A percentile compares a stretch with the other conserved stretches of the same genome.
Conservation (phyloP, 2,329 filamentous ascomycete species). For the Sporothrix protearum region DNA sequence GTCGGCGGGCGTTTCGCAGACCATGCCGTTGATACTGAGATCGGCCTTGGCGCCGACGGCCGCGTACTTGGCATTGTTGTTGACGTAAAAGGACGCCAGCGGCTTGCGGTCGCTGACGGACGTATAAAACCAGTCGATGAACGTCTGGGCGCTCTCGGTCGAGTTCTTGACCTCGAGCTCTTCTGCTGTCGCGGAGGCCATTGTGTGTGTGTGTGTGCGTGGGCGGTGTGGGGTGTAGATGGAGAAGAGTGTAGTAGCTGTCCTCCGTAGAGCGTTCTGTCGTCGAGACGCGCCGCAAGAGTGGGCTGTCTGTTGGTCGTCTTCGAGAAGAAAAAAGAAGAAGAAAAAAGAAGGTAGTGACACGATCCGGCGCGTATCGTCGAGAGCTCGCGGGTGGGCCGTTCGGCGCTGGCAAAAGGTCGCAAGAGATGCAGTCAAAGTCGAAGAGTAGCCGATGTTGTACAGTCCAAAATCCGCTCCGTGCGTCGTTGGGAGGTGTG, state of each 20-base stretch:
- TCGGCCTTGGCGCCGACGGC: constrained; percentile 54
- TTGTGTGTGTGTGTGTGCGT: not conserved
- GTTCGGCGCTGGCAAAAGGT: not conserved
- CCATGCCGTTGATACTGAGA: constrained; percentile 77
- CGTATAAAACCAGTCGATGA: constrained; percentile 71
- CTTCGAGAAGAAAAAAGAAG: not conserved
- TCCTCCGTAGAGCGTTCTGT: not conserved
- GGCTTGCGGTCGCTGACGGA: constrained; percentile 61
- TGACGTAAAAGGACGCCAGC: constrained; percentile 68
- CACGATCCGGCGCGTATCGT: not conserved
- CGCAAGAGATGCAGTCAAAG: not conserved
- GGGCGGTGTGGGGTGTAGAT: not conserved
- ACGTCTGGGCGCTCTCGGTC: constrained; percentile 59
- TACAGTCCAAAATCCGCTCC: not conserved
- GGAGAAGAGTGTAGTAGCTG: not conserved
- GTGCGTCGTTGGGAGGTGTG: not conserved
- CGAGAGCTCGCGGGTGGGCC: not conserved
- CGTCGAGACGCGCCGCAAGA: not conserved
- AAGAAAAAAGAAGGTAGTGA: not conserved
- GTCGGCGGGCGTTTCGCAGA: constrained; percentile 58
- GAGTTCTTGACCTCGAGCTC: constrained; percentile 46
- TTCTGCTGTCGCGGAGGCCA: constrained; percentile 29
- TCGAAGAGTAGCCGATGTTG: not conserved
- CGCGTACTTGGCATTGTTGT: constrained; percentile 51
- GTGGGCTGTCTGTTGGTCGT: not conserved